These are phyloP conservation scores for Brassica rapa DNA, from an alignment of 345 rosid genomes.

Conservation along the genomic window DNA sequence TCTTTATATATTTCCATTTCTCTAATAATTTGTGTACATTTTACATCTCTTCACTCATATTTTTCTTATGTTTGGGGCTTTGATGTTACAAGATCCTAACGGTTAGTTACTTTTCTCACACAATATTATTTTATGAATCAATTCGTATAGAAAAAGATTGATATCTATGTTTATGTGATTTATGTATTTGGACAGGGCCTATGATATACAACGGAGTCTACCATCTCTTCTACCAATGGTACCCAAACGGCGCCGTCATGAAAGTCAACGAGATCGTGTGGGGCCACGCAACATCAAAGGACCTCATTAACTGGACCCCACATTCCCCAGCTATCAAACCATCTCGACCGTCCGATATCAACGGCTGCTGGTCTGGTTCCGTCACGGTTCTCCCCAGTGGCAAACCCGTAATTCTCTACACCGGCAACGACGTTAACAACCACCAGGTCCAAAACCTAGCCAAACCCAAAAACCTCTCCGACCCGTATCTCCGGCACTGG, in stretches of 20 bases:
- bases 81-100: conserved; percentile 3
- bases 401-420: conserved; percentile 60
- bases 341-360: conserved; percentile 48
- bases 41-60: not conserved
- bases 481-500: conserved; percentile 62
- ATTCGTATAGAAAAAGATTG: not conserved
- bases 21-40: not conserved
- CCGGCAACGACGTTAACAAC: conserved; percentile 51
- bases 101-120: not conserved
- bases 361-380: conserved; percentile 78
- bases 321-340: conserved; percentile 56
- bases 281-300: conserved; percentile 75
- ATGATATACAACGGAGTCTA: conserved; percentile 45
- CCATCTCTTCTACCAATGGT: conserved; percentile 47
- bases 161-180: not conserved
- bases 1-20: not conserved
- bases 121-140: not conserved
- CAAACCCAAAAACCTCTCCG: conserved; percentile 53
- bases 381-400: conserved; percentile 50
- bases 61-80: not conserved
- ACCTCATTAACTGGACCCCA: conserved; percentile 68
- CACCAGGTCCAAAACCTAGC: conserved; percentile 61
- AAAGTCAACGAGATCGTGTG: conserved; percentile 64
- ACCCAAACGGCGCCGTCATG: conserved; percentile 47
- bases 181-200: conserved; percentile 30